Evolutionary conservation across 2,329 filamentous ascomycete genomes (phyloP), one percentile per base, ranked within the genome.

Genomic region (Alternaria consortialis): DNA sequence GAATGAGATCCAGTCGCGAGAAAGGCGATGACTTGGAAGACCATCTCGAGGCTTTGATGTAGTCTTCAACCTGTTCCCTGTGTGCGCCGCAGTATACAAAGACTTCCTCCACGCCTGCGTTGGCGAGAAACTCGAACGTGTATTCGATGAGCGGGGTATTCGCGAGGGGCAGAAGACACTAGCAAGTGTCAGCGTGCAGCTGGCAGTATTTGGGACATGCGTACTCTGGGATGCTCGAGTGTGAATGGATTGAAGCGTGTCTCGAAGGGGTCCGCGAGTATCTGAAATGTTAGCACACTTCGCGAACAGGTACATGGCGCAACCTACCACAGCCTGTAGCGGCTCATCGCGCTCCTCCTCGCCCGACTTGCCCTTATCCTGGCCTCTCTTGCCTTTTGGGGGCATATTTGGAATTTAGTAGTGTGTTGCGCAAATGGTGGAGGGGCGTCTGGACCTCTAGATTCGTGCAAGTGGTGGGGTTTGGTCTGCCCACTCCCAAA

Each of bases 111-210:
- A 98, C 93, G 59, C 94, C 93, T 60, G 95, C 93, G 85, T 94
- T 94, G 66, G 93, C 93, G 1, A 99, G 88, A 74, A 97, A 98
- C 76, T 98, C 94, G 73, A 98, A 89, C 4, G 94, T 98, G 79
- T 99, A 98, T 80, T 99, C 95, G 81, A 99, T 97, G 65, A 99
- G 84, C 36, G 95, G 94, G 2, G 90, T 94, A 79, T 98, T 98
- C 62, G 93, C 95, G 62, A 99, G 86, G 11, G 94, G 93, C 7
- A 99, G 85, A 32, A 99, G 90, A 83, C 95, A 98, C 92, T 96
- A 73, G 48, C 53, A 54, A 47, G 40, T 44, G 60, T 78, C 64
- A 78, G 74, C 37, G 60, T 51, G 23, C 37, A 29, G 40, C 50
- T 25, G 29, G 31, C 40, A 55, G n/a, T 29, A 20, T 17, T 13